A percentile compares a stretch with the other conserved stretches of the same genome.
These are phyloP conservation scores for Colletotrichum sansevieriae DNA, from an alignment of 2,329 filamentous ascomycete species.

Conservation along the genomic window DNA sequence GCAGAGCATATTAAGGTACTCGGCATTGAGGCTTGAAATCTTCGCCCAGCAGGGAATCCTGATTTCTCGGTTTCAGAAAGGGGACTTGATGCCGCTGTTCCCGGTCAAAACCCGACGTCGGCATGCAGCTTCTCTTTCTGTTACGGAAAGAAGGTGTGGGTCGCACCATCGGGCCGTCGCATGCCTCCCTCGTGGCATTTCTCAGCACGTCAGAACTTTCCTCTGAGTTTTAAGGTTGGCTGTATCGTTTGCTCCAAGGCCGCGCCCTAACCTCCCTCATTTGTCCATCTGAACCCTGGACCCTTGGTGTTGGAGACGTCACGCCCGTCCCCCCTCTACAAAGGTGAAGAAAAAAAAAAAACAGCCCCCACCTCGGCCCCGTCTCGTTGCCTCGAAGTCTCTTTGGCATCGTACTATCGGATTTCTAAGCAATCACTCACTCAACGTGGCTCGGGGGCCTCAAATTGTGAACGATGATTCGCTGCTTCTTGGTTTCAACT, in stretches of 20 bases:
- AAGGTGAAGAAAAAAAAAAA: background rate
- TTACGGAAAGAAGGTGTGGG: background rate
- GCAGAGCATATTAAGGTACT: too few species aligned
- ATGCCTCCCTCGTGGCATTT: conserved; percentile 35
- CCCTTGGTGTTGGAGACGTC: conserved; percentile 14
- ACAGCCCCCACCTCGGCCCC: conserved; percentile 25
- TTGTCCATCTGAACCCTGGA: background rate
- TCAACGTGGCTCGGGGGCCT: conserved; percentile 20
- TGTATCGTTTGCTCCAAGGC: too few species aligned
- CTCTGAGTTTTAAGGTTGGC: conserved; percentile 27
- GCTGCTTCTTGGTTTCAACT: background rate
- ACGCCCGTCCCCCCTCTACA: conserved; percentile 2
- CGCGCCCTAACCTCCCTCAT: background rate
- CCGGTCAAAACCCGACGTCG: conserved; percentile 27
- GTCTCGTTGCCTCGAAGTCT: conserved; percentile 32
- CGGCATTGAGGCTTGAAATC: background rate
- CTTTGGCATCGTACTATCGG: conserved; percentile 31
- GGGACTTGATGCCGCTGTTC: conserved; percentile 1
- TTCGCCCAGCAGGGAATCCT: conserved; percentile 1
- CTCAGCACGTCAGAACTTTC: conserved; percentile 36
- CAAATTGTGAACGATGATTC: conserved; percentile 16
- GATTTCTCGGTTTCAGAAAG: background rate
- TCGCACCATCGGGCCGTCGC: conserved; percentile 14
- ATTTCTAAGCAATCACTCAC: conserved; percentile 36
- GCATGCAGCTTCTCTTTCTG: background rate